Conservation (phyloP, 306 rosid genomes). For the Senna siamea region DNA sequence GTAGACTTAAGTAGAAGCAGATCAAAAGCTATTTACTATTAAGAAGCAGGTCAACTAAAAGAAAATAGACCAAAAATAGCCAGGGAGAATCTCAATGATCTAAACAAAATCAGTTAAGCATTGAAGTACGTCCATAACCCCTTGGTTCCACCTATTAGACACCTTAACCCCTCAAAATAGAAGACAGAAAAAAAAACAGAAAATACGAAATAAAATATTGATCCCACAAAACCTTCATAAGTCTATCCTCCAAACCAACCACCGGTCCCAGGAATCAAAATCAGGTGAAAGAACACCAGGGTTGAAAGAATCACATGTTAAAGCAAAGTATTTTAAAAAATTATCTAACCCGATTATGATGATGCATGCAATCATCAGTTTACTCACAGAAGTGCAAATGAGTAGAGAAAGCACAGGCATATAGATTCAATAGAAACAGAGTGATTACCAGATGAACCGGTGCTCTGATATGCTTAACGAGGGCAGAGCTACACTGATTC, state of each 20-base stretch:
- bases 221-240: conserved; percentile 19
- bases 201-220: neutral
- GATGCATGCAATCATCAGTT: neutral
- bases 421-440: neutral
- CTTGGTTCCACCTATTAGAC: neutral
- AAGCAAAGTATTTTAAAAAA: neutral
- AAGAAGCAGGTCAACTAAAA: conserved; percentile 18
- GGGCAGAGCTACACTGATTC: conserved; percentile 84
- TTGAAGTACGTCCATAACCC: neutral
- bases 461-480: conserved; percentile 81
- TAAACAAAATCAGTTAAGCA: conserved; percentile 23
- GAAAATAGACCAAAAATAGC: conserved; percentile 21
- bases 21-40: conserved; percentile 4
- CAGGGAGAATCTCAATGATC: conserved; percentile 27
- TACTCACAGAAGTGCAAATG: neutral
- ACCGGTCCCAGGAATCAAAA: conserved; percentile 9
- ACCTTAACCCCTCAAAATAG: neutral
- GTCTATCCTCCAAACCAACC: conserved; percentile 8
- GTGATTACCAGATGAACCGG: conserved; percentile 74
- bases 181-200: neutral
- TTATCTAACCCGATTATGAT: conserved; percentile 12
- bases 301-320: neutral
- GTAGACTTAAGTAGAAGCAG: conserved; percentile 10
- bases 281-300: neutral
- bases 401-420: neutral